These are phyloP conservation scores for Phtheirospermum japonicum DNA, from an alignment of 257 asterid species.

Conservation along the genomic window DNA sequence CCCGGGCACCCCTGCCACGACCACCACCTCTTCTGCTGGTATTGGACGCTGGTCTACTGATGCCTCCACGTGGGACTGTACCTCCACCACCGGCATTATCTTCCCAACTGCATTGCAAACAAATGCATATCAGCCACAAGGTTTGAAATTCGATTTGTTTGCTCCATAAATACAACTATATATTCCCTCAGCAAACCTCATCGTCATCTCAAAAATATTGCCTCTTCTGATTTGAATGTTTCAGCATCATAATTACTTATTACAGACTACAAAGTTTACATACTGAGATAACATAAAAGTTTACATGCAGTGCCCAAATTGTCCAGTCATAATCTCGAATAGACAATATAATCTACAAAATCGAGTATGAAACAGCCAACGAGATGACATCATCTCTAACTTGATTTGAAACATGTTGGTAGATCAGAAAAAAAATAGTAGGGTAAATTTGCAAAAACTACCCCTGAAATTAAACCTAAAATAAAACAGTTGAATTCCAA, in stretches of 20 bases:
- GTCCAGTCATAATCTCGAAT: too few relatives aligned
- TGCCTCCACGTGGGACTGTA: conserved; percentile 39
- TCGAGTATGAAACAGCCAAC: neutral
- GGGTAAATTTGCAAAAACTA: too few relatives aligned
- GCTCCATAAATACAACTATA: conserved; percentile 2
- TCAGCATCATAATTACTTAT: neutral
- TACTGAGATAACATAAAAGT: neutral
- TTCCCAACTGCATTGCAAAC: conserved; percentile 71
- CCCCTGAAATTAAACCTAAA: too few relatives aligned
- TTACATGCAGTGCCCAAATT: too few relatives aligned
- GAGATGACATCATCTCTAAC: conserved; percentile 1
- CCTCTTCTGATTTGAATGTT: conserved; percentile 4
- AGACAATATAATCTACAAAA: too few relatives aligned
- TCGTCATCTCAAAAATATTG: too few relatives aligned
- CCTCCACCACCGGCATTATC: conserved; percentile 51
- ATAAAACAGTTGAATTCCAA: too few relatives aligned
- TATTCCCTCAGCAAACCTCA: too few relatives aligned
- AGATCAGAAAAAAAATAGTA: conserved; percentile 1
- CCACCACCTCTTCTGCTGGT: conserved; percentile 56
- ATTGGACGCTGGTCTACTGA: conserved; percentile 40
- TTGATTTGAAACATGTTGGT: conserved; percentile 7
- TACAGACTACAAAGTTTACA: conserved; percentile 16
- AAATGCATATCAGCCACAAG: conserved; percentile 13
- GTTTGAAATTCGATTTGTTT: neutral
- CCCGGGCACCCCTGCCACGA: conserved; percentile 46